Evolutionary conservation across 805 yeast genomes (phyloP).

Genomic region (Maudiozyma barnettii): DNA sequence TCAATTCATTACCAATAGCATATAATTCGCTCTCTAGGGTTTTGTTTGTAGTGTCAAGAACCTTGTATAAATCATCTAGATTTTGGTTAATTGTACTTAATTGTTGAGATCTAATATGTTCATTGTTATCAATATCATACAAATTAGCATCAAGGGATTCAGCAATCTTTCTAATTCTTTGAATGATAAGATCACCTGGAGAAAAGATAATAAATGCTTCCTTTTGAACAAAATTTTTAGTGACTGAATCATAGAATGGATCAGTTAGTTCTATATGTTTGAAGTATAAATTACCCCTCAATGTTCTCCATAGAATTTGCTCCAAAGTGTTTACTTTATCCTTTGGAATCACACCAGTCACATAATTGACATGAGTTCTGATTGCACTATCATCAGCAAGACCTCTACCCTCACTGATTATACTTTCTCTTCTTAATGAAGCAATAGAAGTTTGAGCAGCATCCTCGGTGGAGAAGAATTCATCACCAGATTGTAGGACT

Average conservation of each 20-base stretch:
- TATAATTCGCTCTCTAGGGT: constrained; percentile 56
- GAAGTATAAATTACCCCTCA: constrained; percentile 63
- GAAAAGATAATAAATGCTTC: constrained; percentile 60
- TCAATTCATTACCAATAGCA: constrained; percentile 53
- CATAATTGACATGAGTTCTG: constrained; percentile 34
- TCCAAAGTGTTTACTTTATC: constrained; percentile 51
- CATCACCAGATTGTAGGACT: constrained; percentile 41
- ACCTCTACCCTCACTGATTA: constrained; percentile 8
- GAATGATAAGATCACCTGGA: constrained; percentile 54
- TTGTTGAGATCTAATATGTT: constrained; percentile 31
- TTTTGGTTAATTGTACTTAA: constrained; percentile 32
- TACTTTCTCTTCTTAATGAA: constrained; percentile 10
- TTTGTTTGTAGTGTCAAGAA: constrained; percentile 39
- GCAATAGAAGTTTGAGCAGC: constrained; percentile 1
- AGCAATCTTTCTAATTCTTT: constrained; percentile 54
- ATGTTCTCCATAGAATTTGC: constrained; percentile 63
- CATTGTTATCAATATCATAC: constrained; percentile 43
- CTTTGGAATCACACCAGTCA: constrained; percentile 59
- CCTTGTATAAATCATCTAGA: constrained; percentile 41
- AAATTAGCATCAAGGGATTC: constrained; percentile 59
- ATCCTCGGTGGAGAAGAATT: constrained; percentile 32
- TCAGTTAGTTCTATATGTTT: constrained; percentile 47
- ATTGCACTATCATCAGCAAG: constrained; percentile 5
- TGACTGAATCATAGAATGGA: constrained; percentile 46
- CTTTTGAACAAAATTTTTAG: constrained; percentile 41